Conservation (phyloP, 169 alveolate genomes). For the Cryptosporidium canis region DNA sequence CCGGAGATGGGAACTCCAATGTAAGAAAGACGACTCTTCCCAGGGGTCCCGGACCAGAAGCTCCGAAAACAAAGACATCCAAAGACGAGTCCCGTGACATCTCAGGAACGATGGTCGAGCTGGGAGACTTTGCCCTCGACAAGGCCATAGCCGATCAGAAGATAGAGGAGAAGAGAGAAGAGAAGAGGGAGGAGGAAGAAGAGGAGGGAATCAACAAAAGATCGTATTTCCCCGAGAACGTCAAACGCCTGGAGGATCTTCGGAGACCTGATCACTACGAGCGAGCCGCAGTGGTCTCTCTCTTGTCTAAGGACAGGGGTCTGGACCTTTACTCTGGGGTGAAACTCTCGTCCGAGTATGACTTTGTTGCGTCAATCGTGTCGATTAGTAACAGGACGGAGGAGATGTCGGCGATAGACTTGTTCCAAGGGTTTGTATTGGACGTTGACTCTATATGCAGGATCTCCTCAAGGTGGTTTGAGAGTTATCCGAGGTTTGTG, state of each 20-base stretch:
- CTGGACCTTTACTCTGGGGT: neutral
- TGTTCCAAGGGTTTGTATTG: neutral
- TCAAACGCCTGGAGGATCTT: neutral
- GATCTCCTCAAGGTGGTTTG: conserved; percentile 39
- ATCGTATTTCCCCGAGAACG: neutral
- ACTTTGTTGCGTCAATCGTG: neutral
- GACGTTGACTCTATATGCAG: conserved; percentile 55
- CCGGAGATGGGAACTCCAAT: neutral
- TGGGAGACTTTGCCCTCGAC: neutral
- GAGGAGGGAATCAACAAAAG: neutral
- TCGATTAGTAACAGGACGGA: neutral
- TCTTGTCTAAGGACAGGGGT: neutral
- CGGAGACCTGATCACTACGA: neutral
- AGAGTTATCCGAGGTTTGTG: conserved; percentile 51
- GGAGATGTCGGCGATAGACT: neutral
- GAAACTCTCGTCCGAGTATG: neutral
- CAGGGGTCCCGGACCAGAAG: too few species aligned
- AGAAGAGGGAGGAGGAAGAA: neutral
- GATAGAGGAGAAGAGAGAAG: neutral
- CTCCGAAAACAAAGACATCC: neutral
- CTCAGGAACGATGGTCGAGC: neutral
- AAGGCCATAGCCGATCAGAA: too few species aligned
- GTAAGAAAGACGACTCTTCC: too few species aligned
- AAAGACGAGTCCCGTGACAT: neutral
- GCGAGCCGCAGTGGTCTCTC: neutral